Base-by-base conservation (phyloP, 768 basidiomycete genomes). In the Rossbeevera mucosa region DNA sequence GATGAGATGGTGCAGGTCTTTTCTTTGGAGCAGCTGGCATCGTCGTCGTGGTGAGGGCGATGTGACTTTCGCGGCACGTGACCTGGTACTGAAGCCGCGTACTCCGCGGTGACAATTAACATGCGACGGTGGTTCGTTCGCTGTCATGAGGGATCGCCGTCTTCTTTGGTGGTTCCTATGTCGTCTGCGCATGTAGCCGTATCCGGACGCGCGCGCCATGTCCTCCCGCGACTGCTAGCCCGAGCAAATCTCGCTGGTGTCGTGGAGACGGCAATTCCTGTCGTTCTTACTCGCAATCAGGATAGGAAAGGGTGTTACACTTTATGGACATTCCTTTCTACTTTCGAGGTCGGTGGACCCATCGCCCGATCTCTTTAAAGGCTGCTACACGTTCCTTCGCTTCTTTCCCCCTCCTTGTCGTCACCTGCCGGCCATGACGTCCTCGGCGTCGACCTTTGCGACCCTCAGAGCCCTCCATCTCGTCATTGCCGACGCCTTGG, bases 401-500 rank as follows among this genome's bases (percentile, higher is more conserved):
- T 8, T 48, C 22, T 49, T 53, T 53, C 53, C 47, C 38, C 47
- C 54, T 38, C 47, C 50, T 18, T 48, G 8, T 43, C 44, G 28
- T 53, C 59, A 58, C 57, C 50, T 50, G 8, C 18, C 55, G 26
- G 13, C 22, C 55, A 66, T 66, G 64, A 47, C 64, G 8, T 53
- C 60, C 38, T 38, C 67, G 56, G 80, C 80, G 58, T 62, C 72
- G 80, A 83, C 86, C 48, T 82, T 89, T 58, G 74, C 81, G 26
- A 74, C 76, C 50, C 77, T 89, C 49, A 79, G 80, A 43, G 78
- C 80, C 29, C 78, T 88, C 40, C 81, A 86, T 56, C 68, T 76
- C 56, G 78, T 88, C 62, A 78, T 89, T 58, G 82, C 80, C 60
- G 75, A 83, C 57, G 85, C 86, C 22, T 69, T 88, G 56, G 77